Evolutionary conservation across 2,329 filamentous ascomycete species (phyloP), one percentile per base, ranked within the genome.

Genomic region (Trichophyton rubrum): DNA sequence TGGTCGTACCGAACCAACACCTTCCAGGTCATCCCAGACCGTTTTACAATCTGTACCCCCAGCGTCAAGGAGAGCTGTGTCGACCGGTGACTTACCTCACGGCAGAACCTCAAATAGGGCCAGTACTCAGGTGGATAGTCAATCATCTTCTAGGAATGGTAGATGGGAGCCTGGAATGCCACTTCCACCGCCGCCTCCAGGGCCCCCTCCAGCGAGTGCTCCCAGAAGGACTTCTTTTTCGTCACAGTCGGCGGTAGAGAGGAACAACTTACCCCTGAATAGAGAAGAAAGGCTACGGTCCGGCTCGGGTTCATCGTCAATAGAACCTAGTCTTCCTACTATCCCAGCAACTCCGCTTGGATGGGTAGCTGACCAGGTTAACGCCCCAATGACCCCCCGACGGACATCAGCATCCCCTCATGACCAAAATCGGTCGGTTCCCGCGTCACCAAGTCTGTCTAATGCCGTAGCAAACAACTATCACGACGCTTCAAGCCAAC

Each of bases 111-210:
- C 69, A 47, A 73, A 71, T 60, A 68, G 70, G 55, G 68, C 70
- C n/a, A 66, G 69, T 24, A 72, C 70, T 40, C 62, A 64, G 17
- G 72, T 71, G 20, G 55, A 63, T 56, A 35, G 35, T 20, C 30
- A 49, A 3, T 57, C 47, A 22, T 17, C 71, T 71, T 8, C 69
- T 69, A 43, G 67, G 67, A 53, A 66, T 61, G 47, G 60, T 64
- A 64, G 70, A 56, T 78, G 75, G 76, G 71, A 68, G 56, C 73
- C 73, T 20, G 75, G 75, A 20, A 77, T 78, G 75, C 75, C 75
- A 30, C 70, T 78, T 35, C 76, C 76, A 30, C 76, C 76, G 40
- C 76, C 76, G 8, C 76, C 76, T 58, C 75, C 76, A 38, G 75
- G 76, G 1, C 76, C 76, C 24, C 76, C 76, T 17, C 76, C 76